Base-by-base conservation (phyloP, 2,329 filamentous ascomycete genomes). In the Nannizziopsis arthrosporioides region DNA sequence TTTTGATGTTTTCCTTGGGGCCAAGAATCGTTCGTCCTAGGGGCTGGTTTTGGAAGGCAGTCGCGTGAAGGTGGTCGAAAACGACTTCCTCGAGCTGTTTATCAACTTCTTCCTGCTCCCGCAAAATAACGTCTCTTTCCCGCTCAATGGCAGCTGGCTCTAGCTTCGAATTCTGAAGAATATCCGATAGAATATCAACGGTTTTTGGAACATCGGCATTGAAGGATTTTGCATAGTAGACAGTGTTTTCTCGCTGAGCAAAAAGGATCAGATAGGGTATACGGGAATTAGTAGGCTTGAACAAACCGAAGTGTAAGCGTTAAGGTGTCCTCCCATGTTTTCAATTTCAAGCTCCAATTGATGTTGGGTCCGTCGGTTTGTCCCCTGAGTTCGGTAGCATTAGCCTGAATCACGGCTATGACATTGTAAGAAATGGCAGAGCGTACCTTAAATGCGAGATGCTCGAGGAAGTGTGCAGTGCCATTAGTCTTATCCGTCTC, bases 31-130 rank as follows among this genome's bases (percentile, higher is more conserved):
- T 98, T 68, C 92, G 89, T 70, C 92, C 92, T 52, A 98, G 81
- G 54, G 92, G 84, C 76, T 98, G 92, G 67, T 82, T 78, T 76
- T 95, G 89, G 81, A 86, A 98, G 62, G 92, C 93, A 60, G 92
- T 98, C 63, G 92, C 90, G 73, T 98, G 92, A 51, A 98, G 78
- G 73, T 98, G 92, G 74, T 98, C 92, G 64, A 98, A 98, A 52
- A 98, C 93, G 58, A 98, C 92, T 74, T 98, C 92, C 76, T 98
- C 93, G 51, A 96, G 76, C 76, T 96, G 90, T 81, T 98, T 98
- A 80, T 98, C 92, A 58, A 98, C 93, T 77, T 98, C 92, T 74
- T 98, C 92, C 62, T 94, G 92, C 73, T 98, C 92, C 64, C 92
- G 84, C 62, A 98, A 81, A 67, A 98, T 98, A 65, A 98, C 93